Conservation (phyloP, 371 early-diverging fungal species). For the Mortierella sp. region DNA sequence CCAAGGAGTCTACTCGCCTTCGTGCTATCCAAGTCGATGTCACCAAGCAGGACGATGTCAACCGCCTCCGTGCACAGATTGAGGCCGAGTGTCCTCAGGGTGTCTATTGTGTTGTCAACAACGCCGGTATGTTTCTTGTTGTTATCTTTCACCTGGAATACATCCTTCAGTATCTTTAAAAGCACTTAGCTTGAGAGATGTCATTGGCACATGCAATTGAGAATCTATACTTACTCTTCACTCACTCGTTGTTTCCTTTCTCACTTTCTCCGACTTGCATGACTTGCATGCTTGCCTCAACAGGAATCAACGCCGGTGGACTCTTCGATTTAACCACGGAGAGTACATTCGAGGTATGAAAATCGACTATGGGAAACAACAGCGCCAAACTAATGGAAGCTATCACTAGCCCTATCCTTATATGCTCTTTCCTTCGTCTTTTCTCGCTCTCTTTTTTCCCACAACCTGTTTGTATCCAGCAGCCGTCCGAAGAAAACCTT, state of each 20-base stretch:
- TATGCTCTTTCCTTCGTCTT: not conserved
- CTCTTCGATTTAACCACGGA: conserved; percentile 3
- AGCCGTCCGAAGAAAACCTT: too few species aligned
- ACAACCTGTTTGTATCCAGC: not conserved
- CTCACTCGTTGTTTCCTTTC: too few species aligned
- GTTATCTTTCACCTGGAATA: not conserved
- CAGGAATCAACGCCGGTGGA: not conserved
- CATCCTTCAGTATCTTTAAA: not conserved
- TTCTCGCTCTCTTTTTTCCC: not conserved
- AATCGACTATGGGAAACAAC: too few species aligned
- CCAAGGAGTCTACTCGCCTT: not conserved
- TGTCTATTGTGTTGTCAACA: not conserved
- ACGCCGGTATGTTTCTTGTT: not conserved
- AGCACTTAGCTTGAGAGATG: too few species aligned
- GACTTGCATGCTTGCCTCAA: not conserved
- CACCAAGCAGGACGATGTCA: conserved; percentile 11
- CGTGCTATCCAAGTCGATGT: conserved; percentile 12
- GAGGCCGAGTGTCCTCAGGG: not conserved
- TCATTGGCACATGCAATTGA: not conserved
- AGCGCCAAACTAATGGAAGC: not conserved
- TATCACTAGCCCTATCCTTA: not conserved
- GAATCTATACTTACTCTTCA: not conserved
- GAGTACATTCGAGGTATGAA: not conserved
- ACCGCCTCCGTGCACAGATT: conserved; percentile 4
- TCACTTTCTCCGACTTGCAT: too few species aligned